phyloP scores from a whole-genome alignment of 495 filamentous ascomycete species.

The Talaromyces wortmannii region DNA sequence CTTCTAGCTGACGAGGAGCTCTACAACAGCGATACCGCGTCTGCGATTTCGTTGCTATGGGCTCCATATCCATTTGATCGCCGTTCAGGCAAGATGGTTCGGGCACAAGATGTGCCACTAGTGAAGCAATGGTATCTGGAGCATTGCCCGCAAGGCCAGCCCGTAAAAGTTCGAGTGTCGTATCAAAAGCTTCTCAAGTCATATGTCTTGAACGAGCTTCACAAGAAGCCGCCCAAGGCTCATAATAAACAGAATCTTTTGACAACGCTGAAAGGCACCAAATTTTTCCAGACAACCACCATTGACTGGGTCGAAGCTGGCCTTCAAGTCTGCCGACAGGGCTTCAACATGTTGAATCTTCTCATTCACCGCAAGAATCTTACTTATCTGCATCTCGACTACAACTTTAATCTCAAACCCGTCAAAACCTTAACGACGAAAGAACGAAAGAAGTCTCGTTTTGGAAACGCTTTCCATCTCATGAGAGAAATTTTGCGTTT shows the following conservation, averaged over 20 bases:
- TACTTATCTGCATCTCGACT: conserved; percentile 97
- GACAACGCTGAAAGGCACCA: conserved; percentile 85
- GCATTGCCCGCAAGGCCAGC: conserved; percentile 86
- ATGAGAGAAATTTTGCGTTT: conserved; percentile 98
- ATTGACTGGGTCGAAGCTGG: conserved; percentile 99
- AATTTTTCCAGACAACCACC: conserved; percentile 99
- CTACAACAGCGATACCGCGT: conserved; percentile 82
- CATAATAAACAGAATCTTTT: conserved; percentile 92
- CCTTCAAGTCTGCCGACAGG: conserved; percentile 95
- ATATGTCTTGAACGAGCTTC: conserved; percentile 92
- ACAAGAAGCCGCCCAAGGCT: conserved; percentile 90
- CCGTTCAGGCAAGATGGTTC: conserved; percentile 94
- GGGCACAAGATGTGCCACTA: conserved; percentile 92
- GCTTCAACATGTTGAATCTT: conserved; percentile 99
- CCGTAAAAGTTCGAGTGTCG: conserved; percentile 97
- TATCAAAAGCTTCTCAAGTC: conserved; percentile 98
- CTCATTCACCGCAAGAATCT: conserved; percentile 98
- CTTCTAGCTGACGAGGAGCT: conserved; percentile 89
- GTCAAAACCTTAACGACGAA: conserved; percentile 99
- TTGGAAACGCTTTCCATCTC: conserved; percentile 98
- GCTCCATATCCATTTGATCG: conserved; percentile 95
- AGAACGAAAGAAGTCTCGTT: conserved; percentile 98
- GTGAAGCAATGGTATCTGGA: conserved; percentile 99
- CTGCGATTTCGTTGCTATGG: conserved; percentile 96
- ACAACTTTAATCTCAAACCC: conserved; percentile 99